phyloP scores from a whole-genome alignment of 495 filamentous ascomycete genomes.

The Xylaria flabelliformis region DNA sequence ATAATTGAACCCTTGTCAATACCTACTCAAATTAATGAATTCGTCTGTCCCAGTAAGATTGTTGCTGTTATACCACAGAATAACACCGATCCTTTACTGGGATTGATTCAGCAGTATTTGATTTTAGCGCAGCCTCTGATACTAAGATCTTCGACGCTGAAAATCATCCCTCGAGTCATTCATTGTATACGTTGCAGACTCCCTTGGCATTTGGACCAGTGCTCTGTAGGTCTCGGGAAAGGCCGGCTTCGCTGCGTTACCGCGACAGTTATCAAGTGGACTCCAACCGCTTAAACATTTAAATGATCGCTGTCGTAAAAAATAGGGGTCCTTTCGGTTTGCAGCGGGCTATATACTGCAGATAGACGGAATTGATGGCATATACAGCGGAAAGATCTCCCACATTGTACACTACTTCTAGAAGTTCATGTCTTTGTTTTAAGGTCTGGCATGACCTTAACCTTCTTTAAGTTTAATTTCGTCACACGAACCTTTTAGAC shows the following conservation, averaged over 20 bases:
- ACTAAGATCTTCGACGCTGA: not conserved
- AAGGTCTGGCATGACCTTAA: not conserved
- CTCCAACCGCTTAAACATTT: not conserved
- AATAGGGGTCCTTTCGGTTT: slow-evolving; percentile 17
- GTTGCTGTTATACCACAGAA: not conserved
- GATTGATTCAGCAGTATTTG: not conserved
- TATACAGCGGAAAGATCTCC: slow-evolving; percentile 4
- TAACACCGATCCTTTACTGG: not conserved
- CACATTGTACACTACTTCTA: not conserved
- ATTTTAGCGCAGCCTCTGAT: not conserved
- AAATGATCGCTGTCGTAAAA: not conserved
- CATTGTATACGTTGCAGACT: not conserved
- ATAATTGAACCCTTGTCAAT: not conserved
- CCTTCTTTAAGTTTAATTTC: too few species aligned
- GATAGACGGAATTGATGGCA: not conserved
- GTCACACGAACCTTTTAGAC: not conserved
- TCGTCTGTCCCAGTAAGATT: not conserved
- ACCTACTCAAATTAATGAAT: not conserved
- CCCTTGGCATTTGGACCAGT: not conserved
- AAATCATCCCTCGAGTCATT: not conserved
- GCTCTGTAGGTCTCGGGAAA: not conserved
- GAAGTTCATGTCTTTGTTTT: not conserved
- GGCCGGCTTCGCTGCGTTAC: not conserved
- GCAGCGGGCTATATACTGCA: not conserved
- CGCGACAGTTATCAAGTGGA: not conserved